phyloP scores from a whole-genome alignment of 805 yeast species.

The Torulaspora indica region DNA sequence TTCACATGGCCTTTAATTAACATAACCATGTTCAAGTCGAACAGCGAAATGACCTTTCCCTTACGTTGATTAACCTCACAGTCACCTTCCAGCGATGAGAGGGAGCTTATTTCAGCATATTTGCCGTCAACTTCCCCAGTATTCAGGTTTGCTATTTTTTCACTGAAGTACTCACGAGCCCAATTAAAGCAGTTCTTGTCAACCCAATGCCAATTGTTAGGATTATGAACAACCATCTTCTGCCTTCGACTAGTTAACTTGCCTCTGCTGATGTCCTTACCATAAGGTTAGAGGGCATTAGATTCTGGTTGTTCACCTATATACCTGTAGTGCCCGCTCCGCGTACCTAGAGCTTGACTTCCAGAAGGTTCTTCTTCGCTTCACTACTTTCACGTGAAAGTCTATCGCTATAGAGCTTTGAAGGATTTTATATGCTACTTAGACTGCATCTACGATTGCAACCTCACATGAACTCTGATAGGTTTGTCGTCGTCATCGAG shows the following conservation, averaged over 20 bases:
- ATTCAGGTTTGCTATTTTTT: slow-evolving; percentile 50
- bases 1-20: slow-evolving; percentile 48
- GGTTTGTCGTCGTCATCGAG: slow-evolving; percentile 43
- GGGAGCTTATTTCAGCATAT: slow-evolving; percentile 35
- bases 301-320: not conserved
- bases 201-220: slow-evolving; percentile 99
- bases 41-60: slow-evolving; percentile 89
- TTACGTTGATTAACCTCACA: slow-evolving; percentile 96
- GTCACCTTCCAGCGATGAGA: slow-evolving; percentile 73
- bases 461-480: slow-evolving; percentile 31
- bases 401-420: not conserved
- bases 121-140: slow-evolving; percentile 26
- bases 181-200: slow-evolving; percentile 94
- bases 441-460: not conserved
- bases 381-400: slow-evolving; percentile 3
- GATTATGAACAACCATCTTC: slow-evolving; percentile 88
- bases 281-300: not conserved
- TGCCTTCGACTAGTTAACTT: not conserved
- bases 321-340: not conserved
- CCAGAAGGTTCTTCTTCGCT: slow-evolving; percentile 8
- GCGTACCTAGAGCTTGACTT: not conserved
- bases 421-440: not conserved
- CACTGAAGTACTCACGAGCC: slow-evolving; percentile 73
- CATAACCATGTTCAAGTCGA: slow-evolving; percentile 69
- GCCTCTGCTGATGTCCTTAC: not conserved